Conservation (phyloP, 2,329 filamentous ascomycete genomes). For the Cercospora beticola region DNA sequence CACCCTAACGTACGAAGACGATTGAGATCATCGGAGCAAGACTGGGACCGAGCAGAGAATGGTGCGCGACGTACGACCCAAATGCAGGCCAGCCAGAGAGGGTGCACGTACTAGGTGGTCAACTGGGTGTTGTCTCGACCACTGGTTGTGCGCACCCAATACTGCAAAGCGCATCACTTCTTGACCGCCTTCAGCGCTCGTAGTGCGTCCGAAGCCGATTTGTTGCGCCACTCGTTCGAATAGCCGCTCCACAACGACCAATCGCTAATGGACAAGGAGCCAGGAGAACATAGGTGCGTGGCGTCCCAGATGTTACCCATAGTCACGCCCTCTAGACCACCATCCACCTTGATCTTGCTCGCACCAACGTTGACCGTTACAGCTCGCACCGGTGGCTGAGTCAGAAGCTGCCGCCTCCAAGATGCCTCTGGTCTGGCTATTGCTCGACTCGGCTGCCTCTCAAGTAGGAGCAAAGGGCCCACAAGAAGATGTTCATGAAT, state of each 20-base stretch:
- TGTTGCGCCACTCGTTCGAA: neutral
- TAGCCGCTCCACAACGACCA: conserved; percentile 6
- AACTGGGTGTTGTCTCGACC: no score
- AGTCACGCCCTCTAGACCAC: neutral
- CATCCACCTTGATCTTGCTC: neutral
- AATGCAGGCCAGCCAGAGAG: neutral
- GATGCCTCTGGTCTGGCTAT: conserved; percentile 5
- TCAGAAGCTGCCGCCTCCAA: conserved; percentile 16
- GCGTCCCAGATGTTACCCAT: neutral
- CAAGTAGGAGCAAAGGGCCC: neutral
- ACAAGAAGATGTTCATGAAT: neutral
- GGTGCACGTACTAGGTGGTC: neutral
- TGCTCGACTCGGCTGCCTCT: neutral
- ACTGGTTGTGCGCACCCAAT: no score
- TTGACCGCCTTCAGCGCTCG: neutral
- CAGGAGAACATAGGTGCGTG: neutral
- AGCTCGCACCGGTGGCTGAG: conserved; percentile 7
- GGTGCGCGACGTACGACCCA: neutral
- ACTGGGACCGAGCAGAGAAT: neutral
- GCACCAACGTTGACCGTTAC: neutral
- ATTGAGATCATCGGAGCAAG: neutral
- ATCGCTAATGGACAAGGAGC: neutral
- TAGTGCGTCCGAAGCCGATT: neutral
- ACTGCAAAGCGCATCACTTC: neutral
- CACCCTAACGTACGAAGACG: neutral